Percentiles rank a stretch among this genome's conserved stretches.
These are phyloP conservation scores for Dryadomyces quercus-mongolicae DNA, from an alignment of 2,329 filamentous ascomycete genomes.

Conservation along the genomic window DNA sequence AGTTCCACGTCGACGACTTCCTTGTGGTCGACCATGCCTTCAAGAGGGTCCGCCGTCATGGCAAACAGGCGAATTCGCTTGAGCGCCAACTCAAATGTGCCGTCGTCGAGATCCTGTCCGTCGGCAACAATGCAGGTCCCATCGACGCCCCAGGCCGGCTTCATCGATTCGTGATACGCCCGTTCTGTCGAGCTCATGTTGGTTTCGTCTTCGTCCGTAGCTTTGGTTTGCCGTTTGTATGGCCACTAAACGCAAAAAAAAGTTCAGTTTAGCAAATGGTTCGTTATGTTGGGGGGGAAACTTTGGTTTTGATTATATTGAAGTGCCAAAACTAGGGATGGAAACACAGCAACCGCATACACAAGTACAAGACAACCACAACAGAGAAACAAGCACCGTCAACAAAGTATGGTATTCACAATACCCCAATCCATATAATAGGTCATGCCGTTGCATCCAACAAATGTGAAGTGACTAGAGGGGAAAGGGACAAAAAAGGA, in stretches of 20 bases:
- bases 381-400: neutral
- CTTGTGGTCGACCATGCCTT: conserved; percentile 31
- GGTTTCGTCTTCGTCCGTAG: conserved; percentile 46
- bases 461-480: neutral
- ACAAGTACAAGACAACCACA: neutral
- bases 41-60: conserved; percentile 5
- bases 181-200: conserved; percentile 52
- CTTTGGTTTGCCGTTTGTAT: conserved; percentile 68
- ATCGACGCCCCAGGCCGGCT: conserved; percentile 67
- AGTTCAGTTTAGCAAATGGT: conserved; percentile 33
- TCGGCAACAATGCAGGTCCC: conserved; percentile 41
- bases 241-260: conserved; percentile 75
- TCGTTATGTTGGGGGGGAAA: neutral
- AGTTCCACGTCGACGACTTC: conserved; percentile 39
- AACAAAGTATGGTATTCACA: neutral
- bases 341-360: conserved; percentile 13
- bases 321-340: conserved; percentile 18
- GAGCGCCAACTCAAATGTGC: conserved; percentile 11
- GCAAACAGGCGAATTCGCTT: conserved; percentile 10
- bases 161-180: conserved; percentile 60
- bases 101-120: neutral
- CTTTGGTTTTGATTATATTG: conserved; percentile 11
- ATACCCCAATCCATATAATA: neutral
- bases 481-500: too few relatives aligned
- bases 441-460: neutral